Evolutionary conservation across 2,329 filamentous ascomycete genomes (phyloP), one percentile per base, ranked within the genome.

Genomic region (Fusarium aywerte): DNA sequence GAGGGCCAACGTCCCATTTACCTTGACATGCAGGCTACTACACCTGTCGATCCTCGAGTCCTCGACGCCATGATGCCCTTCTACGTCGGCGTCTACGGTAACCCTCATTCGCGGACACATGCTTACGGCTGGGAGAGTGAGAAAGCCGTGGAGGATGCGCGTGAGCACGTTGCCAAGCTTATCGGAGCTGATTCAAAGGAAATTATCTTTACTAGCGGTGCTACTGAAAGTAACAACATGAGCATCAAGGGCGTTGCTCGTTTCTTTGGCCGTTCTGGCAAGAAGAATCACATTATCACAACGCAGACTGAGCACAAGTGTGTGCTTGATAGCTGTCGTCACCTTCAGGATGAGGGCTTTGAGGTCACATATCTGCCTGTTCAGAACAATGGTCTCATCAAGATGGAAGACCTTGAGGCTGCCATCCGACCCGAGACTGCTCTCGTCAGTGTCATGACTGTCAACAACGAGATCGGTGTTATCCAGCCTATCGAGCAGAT

Each of bases 381-480:
- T 7, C 87, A 94, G 80, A 87, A 81, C 74, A 95, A 92, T 70
- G 96, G 96, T n/a, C 82, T 98, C 69, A 84, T 99, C 73, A 87
- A 90, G 70, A 87, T 99, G 83, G 86, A 91, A 39, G 88, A 96
- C 71, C 87, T 99, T 29, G 91, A 96, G 80, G 91, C 89, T 21
- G 93, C 95, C 23, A 96, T 99, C 65, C 89, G 92, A 62, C 94
- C 94, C 1, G 94, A 98, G 62, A 99, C 96, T 15, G 90, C 89
- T 40, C 82, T 99, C 29, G 94, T 98, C 79, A 97, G 94, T 76
- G 92, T 99, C 79, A 99, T 99, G 96, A 90, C 96, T 1, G 96
- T 99, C 75, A 99, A 99, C 84, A 99, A 99, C 79, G 96, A 99
- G 81, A 98, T 99, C 74, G 96, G 96, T 75, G 96, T 99, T n/a